phyloP scores from a whole-genome alignment of 768 basidiomycete genomes.

The Termitomyces sp. region DNA sequence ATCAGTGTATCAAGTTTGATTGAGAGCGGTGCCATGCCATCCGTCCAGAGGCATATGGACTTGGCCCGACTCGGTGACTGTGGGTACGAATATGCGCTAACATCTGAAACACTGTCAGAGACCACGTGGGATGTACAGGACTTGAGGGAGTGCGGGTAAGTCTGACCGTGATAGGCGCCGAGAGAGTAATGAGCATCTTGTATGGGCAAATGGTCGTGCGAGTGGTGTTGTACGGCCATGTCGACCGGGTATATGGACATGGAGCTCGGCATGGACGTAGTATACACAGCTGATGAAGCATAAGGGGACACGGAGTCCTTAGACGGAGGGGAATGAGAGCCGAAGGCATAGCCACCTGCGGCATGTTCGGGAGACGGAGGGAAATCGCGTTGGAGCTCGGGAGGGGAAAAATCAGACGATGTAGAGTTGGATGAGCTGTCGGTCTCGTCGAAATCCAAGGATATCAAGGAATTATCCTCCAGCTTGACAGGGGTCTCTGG shows the following conservation, averaged over 20 bases:
- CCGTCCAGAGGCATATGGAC: conserved; percentile 54
- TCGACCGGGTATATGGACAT: conserved; percentile 15
- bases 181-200: conserved; percentile 11
- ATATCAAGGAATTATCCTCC: conserved; percentile 46
- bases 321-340: conserved; percentile 6
- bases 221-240: conserved; percentile 5
- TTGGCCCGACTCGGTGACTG: conserved; percentile 26
- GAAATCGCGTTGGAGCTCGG: conserved; percentile 40
- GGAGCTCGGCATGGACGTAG: conserved; percentile 13
- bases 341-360: conserved; percentile 8
- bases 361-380: conserved; percentile 39
- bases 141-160: background rate
- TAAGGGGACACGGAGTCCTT: conserved; percentile 2
- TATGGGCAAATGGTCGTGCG: conserved; percentile 9
- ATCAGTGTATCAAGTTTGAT: conserved; percentile 56
- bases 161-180: conserved; percentile 4
- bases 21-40: conserved; percentile 63
- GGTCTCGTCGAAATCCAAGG: conserved; percentile 42
- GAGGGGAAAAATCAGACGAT: conserved; percentile 43
- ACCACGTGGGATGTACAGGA: background rate
- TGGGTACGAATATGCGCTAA: conserved; percentile 11
- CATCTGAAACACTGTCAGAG: conserved; percentile 1
- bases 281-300: conserved; percentile 2
- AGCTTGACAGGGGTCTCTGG: conserved; percentile 50
- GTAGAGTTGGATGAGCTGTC: conserved; percentile 36